These are phyloP conservation scores for Quercus cerris DNA, from an alignment of 306 rosid species.

Conservation along the genomic window DNA sequence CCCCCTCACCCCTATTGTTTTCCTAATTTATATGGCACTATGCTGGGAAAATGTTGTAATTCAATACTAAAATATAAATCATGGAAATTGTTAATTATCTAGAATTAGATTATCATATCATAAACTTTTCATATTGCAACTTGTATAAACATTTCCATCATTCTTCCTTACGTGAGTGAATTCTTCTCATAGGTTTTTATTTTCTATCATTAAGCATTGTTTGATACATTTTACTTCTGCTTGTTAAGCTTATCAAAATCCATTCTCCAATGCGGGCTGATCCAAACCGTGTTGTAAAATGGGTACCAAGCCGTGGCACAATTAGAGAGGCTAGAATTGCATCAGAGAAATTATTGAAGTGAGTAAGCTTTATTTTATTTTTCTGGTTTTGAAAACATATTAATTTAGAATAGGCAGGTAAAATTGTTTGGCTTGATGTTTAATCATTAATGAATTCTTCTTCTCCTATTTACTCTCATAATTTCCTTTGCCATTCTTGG, in stretches of 20 bases:
- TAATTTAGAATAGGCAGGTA: background rate
- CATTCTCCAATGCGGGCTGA: constrained; percentile 96
- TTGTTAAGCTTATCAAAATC: constrained; percentile 80
- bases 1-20: too few relatives aligned
- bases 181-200: background rate
- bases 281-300: constrained; percentile 76
- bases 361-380: constrained; percentile 2
- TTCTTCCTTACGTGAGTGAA: background rate
- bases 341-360: constrained; percentile 79
- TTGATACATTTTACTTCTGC: constrained; percentile 18
- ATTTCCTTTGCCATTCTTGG: constrained; percentile 3
- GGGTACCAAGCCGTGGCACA: constrained; percentile 65
- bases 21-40: background rate
- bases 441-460: background rate
- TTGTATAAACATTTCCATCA: background rate
- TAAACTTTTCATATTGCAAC: background rate
- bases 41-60: background rate
- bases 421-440: background rate
- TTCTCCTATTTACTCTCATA: background rate
- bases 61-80: background rate
- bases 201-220: constrained; percentile 12
- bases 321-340: constrained; percentile 71
- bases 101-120: background rate
- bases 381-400: background rate
- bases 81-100: background rate